These are phyloP conservation scores for Dissophora ornata DNA, from an alignment of 192 early-diverging fungal genomes.

Conservation along the genomic window DNA sequence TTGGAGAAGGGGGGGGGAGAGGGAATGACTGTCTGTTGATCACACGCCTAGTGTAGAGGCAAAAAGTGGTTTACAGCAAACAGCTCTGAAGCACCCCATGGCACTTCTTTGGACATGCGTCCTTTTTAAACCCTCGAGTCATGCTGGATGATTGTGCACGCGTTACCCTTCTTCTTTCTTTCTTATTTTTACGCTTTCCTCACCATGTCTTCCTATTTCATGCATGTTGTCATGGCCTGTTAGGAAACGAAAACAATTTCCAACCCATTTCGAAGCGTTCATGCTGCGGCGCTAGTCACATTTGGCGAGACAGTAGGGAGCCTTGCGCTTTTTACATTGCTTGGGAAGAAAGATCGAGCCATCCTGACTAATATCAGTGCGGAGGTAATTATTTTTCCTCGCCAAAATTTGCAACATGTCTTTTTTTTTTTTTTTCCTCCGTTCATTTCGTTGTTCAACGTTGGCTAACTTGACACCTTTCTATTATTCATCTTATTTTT, in stretches of 20 bases:
- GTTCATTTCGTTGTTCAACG: too few species aligned
- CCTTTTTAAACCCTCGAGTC: too few species aligned
- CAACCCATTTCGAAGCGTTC: slow-evolving; percentile 63
- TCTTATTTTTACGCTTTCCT: background rate
- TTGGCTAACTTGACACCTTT: too few species aligned
- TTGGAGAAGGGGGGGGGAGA: background rate
- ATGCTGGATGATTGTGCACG: too few species aligned
- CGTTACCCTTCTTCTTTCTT: background rate
- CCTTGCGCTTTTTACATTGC: slow-evolving; percentile 56
- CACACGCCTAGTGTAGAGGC: background rate
- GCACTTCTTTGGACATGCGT: too few species aligned
- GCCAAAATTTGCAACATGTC: background rate
- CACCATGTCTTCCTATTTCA: too few species aligned
- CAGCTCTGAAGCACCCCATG: too few species aligned
- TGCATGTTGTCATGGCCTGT: too few species aligned
- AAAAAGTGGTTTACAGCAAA: background rate
- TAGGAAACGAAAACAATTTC: slow-evolving; percentile 62
- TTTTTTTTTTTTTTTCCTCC: background rate
- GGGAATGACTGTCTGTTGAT: slow-evolving; percentile 8
- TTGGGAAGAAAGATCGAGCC: slow-evolving; percentile 59
- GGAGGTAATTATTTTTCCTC: slow-evolving; percentile 56
- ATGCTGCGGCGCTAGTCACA: slow-evolving; percentile 61
- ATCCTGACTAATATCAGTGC: slow-evolving; percentile 58
- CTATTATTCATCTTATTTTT: too few species aligned
- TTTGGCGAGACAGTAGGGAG: slow-evolving; percentile 66